Percentiles rank a stretch among this genome's conserved stretches.
Evolutionary conservation across 495 filamentous ascomycete genomes (phyloP).

Genomic region (Trichoderma reesei): DNA sequence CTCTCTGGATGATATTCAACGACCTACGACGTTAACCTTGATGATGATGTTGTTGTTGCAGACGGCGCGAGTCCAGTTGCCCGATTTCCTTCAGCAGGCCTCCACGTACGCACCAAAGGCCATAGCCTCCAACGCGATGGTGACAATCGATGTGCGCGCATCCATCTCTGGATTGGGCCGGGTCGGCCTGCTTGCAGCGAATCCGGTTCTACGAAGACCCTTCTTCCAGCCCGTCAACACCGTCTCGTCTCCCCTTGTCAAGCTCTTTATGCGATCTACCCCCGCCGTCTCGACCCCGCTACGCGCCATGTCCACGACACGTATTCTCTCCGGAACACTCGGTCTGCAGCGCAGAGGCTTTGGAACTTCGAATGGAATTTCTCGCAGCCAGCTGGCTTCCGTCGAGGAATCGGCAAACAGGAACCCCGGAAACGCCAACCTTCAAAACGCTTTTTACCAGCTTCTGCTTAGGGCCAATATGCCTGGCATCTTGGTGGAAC

Average conservation of each 20-base stretch:
- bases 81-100: conserved; percentile 30
- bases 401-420: conserved; percentile 82
- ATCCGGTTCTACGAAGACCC: conserved; percentile 18
- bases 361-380: conserved; percentile 27
- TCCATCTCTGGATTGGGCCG: conserved; percentile 22
- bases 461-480: conserved; percentile 84
- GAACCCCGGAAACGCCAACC: conserved; percentile 72
- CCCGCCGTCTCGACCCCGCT: conserved; percentile 17
- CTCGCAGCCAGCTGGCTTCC: conserved; percentile 39
- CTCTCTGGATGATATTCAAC: not conserved
- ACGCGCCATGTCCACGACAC: conserved; percentile 15
- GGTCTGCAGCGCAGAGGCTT: conserved; percentile 23
- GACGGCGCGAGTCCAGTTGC: conserved; percentile 22
- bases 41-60: not conserved
- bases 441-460: conserved; percentile 89
- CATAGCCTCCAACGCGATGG: conserved; percentile 14
- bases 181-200: conserved; percentile 19
- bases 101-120: not conserved
- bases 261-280: conserved; percentile 2
- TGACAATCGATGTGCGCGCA: conserved; percentile 24
- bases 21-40: not conserved
- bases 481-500: conserved; percentile 81
- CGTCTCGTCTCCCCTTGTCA: conserved; percentile 11
- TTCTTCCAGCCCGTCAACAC: conserved; percentile 21
- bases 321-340: conserved; percentile 3